Evolutionary conservation across 495 filamentous ascomycete genomes (phyloP), one percentile per base, ranked within the genome.

Genomic region (Hyaloscypha bicolor): DNA sequence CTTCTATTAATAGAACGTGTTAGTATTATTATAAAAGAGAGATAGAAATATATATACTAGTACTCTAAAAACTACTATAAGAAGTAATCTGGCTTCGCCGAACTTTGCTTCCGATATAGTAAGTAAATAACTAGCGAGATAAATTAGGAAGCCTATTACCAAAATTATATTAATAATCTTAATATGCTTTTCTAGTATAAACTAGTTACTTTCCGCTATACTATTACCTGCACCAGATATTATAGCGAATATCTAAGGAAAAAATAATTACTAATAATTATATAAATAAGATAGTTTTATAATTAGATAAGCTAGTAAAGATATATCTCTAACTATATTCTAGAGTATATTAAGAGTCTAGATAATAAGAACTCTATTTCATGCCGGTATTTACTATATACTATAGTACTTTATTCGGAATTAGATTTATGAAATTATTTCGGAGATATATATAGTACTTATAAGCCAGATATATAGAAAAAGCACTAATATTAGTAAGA

Each of bases 111-210:
- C 65, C 58, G 33, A 35, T 68, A 59, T 39, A 63, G 61, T 35
- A 63, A 30, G 57, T 66, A 51, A 53, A 67, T 67, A 60, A 67
- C 65, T 8, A 67, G 64, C 64, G 48, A 62, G 60, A 63, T 11
- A 60, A 65, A 66, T 60, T 71, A 31, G 68, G 65, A 71, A 67
- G 65, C 45, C 60, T 45, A 73, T 58, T 73, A 65, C 58, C 69
- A 71, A 71, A 48, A 63, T 39, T 61, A 73, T 57, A 68, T 66
- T 62, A 45, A 68, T 45, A 69, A 64, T 57, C 53, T 63, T 12
- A 45, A 73, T 29, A 22, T 71, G 51, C 71, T 65, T 69, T 66
- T 71, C 25, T 62, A 63, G 22, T 72, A 48, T 59, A 60, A 72
- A 21, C 52, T 33, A 52, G 60, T 70, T 45, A 63, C 39, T 62